phyloP scores from a whole-genome alignment of 2,329 filamentous ascomycete species.

The Lecanoromycetidae sp. region DNA sequence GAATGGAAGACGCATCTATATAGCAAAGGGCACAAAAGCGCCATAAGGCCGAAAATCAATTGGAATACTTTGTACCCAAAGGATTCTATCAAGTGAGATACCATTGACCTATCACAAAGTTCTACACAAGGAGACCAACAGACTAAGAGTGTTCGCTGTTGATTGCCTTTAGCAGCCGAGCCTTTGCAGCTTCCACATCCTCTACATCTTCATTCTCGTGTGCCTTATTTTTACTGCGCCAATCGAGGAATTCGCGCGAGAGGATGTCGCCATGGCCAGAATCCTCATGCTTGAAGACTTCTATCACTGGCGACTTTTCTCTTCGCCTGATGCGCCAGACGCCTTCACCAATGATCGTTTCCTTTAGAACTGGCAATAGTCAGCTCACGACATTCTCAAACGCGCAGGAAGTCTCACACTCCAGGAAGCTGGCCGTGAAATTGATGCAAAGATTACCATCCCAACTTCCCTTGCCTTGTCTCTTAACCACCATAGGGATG shows the following conservation, averaged over 20 bases:
- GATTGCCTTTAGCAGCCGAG: background rate
- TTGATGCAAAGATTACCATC: conserved; percentile 91
- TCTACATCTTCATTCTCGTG: background rate
- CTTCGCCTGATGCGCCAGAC: conserved; percentile 68
- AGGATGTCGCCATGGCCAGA: conserved; percentile 65
- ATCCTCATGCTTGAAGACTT: conserved; percentile 62
- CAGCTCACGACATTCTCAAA: conserved; percentile 17
- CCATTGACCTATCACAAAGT: background rate
- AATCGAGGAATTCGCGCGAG: conserved; percentile 64
- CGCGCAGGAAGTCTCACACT: conserved; percentile 44
- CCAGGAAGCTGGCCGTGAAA: conserved; percentile 65
- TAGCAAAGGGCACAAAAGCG: conserved; percentile 40
- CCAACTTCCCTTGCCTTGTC: conserved; percentile 58
- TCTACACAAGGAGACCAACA: background rate
- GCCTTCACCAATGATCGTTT: conserved; percentile 52
- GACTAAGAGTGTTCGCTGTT: background rate
- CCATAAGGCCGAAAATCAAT: conserved; percentile 8
- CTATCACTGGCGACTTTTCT: conserved; percentile 52
- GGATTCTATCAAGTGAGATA: background rate
- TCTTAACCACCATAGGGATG: conserved; percentile 65
- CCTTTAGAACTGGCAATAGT: conserved; percentile 43
- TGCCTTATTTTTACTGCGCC: conserved; percentile 29
- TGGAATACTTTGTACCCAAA: conserved; percentile 13
- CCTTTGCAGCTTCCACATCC: conserved; percentile 3
- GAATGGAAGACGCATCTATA: conserved; percentile 47